Evolutionary conservation across 1,284 basidiomycete genomes (phyloP).

Genomic region (Cryptococcus floricola): DNA sequence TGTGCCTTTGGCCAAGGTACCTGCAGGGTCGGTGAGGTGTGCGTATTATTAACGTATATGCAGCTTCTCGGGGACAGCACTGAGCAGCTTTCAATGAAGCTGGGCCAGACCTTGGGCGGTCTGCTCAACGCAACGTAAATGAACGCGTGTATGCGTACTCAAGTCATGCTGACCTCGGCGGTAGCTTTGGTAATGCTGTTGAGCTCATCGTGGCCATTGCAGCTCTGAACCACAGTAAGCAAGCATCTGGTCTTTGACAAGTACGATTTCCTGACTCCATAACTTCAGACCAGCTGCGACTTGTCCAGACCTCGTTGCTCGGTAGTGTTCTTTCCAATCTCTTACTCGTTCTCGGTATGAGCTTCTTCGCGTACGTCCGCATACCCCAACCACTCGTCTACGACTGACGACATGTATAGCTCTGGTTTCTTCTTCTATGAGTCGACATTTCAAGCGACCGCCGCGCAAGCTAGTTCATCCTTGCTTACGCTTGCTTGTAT

Average conservation of each 20-base stretch:
- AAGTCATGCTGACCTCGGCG: background rate
- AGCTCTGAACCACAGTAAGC: slow-evolving; percentile 70
- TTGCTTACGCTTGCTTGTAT: slow-evolving; percentile 85
- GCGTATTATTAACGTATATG: background rate
- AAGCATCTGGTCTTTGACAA: background rate
- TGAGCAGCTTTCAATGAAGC: slow-evolving; percentile 72
- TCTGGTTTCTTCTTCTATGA: slow-evolving; percentile 62
- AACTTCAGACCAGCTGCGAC: slow-evolving; percentile 64
- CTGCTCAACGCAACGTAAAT: slow-evolving; percentile 76
- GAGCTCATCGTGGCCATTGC: slow-evolving; percentile 80
- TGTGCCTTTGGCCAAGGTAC: slow-evolving; percentile 75
- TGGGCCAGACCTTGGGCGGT: slow-evolving; percentile 78
- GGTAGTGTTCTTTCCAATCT: slow-evolving; percentile 75
- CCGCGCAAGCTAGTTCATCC: slow-evolving; percentile 73
- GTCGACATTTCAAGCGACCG: slow-evolving; percentile 72
- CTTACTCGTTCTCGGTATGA: slow-evolving; percentile 80
- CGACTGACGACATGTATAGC: slow-evolving; percentile 11
- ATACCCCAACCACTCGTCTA: background rate
- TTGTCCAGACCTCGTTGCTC: slow-evolving; percentile 73
- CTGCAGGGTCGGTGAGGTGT: background rate
- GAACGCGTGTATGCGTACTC: too few species aligned
- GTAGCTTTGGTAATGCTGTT: slow-evolving; percentile 52
- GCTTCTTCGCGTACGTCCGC: slow-evolving; percentile 65
- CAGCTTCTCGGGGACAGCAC: slow-evolving; percentile 67
- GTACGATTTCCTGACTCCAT: slow-evolving; percentile 3